Base-by-base conservation (phyloP, 768 basidiomycete genomes). In the Pleurotus giganteus region DNA sequence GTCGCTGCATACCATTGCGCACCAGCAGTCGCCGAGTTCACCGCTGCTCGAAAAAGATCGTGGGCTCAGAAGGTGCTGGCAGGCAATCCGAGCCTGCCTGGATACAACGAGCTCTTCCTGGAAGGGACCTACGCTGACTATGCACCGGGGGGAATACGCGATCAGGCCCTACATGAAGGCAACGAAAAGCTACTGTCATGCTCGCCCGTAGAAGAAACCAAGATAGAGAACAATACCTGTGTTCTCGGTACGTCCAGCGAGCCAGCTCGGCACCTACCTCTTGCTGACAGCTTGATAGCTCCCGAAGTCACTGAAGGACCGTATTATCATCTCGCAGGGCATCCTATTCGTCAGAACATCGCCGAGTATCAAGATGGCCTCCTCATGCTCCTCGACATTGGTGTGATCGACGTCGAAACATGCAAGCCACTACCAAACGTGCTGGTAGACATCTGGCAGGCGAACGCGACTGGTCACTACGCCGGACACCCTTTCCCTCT, bases 371-470 rank as follows among this genome's bases (percentile, higher is more conserved):
- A 82, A 55, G 74, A 75, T 58, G 80, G 80, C 2, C 60, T 82
- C 32, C 67, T 80, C 8, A 27, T 78, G 75, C 68, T 81, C 3
- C 68, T 83, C 15, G 80, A 83, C 54, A 81, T 83, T 21, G 81
- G 81, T 8, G 81, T 83, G 0, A 80, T 83, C 21, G 81, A 83
- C 51, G 76, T 83, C 0, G 76, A 83, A 57, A 82, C 81, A 13
- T 83, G 81, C 66, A 66, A 75, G 56, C 80, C 81, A 4, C 68
- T 81, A 0, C 79, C 80, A 0, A 79, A 83, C 51, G 78, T 80
- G 29, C 70, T 83, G n/a, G 80, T 83, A 2, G 81, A 83, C 56
- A 77, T 83, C 39, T 83, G 81, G 81, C 78, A 80, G 58, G 79
- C 80, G 3, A 83, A 83, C 57, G 76, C 81, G 4, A 83, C 81